Evolutionary conservation across 257 asterid species (phyloP).

Genomic region (Salvia splendens): DNA sequence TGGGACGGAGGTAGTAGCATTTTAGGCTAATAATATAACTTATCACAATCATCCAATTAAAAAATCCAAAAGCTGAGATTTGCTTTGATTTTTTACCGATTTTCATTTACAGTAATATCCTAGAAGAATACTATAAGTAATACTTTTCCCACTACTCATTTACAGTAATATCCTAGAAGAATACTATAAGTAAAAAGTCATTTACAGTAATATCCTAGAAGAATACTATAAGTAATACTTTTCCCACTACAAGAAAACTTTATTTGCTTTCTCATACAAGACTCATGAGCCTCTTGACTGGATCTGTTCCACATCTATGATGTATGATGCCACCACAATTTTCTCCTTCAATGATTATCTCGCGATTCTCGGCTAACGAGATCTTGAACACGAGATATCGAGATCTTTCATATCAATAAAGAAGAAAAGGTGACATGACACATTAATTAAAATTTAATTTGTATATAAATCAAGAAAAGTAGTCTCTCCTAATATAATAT

Average conservation of each 20-base stretch:
- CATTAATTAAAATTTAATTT: constrained; percentile 14
- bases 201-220: too few relatives aligned
- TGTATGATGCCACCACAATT: not conserved
- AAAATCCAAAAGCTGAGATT: too few relatives aligned
- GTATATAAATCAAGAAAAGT: constrained; percentile 6
- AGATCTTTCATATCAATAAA: not conserved
- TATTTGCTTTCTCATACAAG: not conserved
- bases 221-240: constrained; percentile 6
- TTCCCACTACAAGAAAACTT: not conserved
- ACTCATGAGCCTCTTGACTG: constrained; percentile 23
- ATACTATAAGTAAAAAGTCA: too few relatives aligned
- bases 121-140: too few relatives aligned
- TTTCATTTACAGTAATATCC: too few relatives aligned
- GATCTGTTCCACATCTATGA: constrained; percentile 2
- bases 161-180: too few relatives aligned
- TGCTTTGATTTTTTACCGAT: too few relatives aligned
- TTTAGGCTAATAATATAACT: too few relatives aligned
- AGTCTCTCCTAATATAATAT: not conserved
- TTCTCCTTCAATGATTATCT: not conserved
- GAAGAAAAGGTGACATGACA: constrained; percentile 6
- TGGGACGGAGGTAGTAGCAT: too few relatives aligned
- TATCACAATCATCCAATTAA: too few relatives aligned
- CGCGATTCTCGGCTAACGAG: not conserved
- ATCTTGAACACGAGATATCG: constrained; percentile 16
- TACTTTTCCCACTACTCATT: too few relatives aligned